Conservation (phyloP, 805 yeast genomes). For the Ogataea pini region DNA sequence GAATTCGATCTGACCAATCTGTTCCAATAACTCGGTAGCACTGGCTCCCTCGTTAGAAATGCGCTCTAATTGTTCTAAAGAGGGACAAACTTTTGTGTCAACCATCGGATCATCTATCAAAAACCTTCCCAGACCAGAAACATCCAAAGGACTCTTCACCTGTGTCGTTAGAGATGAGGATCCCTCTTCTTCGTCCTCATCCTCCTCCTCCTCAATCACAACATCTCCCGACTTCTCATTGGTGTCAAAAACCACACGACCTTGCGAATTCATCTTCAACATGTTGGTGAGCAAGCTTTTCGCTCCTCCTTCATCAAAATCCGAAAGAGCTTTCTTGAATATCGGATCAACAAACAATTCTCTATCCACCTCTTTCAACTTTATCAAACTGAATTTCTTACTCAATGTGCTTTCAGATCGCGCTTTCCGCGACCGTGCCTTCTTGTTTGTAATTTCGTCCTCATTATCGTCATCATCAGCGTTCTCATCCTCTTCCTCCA, state of each 20-base stretch:
- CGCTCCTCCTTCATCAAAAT: constrained; percentile 66
- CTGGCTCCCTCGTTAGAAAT: constrained; percentile 30
- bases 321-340: constrained; percentile 56
- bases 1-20: constrained; percentile 26
- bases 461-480: constrained; percentile 29
- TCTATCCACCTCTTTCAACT: constrained; percentile 47
- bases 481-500: constrained; percentile 25
- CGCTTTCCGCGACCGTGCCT: constrained; percentile 21
- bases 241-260: constrained; percentile 54
- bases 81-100: constrained; percentile 61
- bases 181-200: not conserved
- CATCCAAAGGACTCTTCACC: constrained; percentile 3
- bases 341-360: constrained; percentile 55
- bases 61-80: constrained; percentile 57
- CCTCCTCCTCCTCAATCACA: constrained; percentile 14
- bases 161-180: not conserved
- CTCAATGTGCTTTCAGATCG: constrained; percentile 37
- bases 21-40: constrained; percentile 29
- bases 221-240: constrained; percentile 28
- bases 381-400: constrained; percentile 41
- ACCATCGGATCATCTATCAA: constrained; percentile 30
- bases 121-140: constrained; percentile 12
- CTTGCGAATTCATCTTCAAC: constrained; percentile 45
- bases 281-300: constrained; percentile 53
- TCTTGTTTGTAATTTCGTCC: constrained; percentile 14